Percentiles rank a stretch among this genome's conserved stretches.
Conservation (phyloP, 2,329 filamentous ascomycete species). For the Ophiostoma montium region DNA sequence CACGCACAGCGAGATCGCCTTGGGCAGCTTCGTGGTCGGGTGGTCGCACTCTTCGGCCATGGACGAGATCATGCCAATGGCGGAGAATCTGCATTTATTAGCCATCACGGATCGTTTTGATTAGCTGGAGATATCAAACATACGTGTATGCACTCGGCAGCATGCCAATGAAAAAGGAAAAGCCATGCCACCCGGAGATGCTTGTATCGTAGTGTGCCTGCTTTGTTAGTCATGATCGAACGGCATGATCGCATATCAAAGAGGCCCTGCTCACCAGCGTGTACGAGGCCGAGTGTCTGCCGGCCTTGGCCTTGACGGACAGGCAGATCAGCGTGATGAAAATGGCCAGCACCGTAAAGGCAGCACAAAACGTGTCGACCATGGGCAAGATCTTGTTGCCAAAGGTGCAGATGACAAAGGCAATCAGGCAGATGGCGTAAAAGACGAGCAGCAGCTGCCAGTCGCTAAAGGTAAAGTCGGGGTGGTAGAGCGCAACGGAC, state of each 20-base stretch:
- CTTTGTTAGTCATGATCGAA: background rate
- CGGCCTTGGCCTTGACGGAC: conserved; percentile 25
- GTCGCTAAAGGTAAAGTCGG: conserved; percentile 13
- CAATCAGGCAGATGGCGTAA: conserved; percentile 7
- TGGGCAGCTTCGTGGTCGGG: conserved; percentile 7
- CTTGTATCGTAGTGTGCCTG: conserved; percentile 5
- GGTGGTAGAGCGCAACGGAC: conserved; percentile 41
- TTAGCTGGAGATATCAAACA: background rate
- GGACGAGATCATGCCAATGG: conserved; percentile 9
- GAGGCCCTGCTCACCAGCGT: background rate
- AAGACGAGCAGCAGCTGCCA: conserved; percentile 9
- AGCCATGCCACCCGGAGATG: conserved; percentile 28
- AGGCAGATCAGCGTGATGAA: conserved; percentile 35
- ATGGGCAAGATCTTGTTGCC: conserved; percentile 29
- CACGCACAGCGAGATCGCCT: conserved; percentile 5
- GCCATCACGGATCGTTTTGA: background rate
- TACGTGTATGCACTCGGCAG: conserved; percentile 7
- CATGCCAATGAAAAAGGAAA: conserved; percentile 10
- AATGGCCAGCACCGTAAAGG: conserved; percentile 33
- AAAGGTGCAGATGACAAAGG: conserved; percentile 17
- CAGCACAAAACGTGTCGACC: conserved; percentile 30
- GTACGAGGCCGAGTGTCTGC: background rate
- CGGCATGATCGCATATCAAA: background rate
- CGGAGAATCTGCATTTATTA: conserved; percentile 1
- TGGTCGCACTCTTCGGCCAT: conserved; percentile 11